phyloP scores from a whole-genome alignment of 495 filamentous ascomycete species.

The Aspergillus cristatus region DNA sequence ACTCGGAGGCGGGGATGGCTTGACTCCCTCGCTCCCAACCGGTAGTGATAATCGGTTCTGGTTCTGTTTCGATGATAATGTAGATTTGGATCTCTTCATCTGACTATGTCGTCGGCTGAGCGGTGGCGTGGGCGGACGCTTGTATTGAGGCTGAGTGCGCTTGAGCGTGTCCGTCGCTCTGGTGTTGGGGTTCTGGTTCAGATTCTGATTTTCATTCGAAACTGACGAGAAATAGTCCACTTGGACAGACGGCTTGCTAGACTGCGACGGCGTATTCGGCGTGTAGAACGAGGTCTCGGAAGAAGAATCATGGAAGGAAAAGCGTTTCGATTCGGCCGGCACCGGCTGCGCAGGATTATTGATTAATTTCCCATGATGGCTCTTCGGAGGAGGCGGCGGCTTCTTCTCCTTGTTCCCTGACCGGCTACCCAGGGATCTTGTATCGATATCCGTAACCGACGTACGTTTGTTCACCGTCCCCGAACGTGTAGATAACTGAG shows the following conservation, averaged over 20 bases:
- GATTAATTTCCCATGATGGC: slow-evolving; percentile 62
- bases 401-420: slow-evolving; percentile 25
- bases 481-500: slow-evolving; percentile 37
- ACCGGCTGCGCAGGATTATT: slow-evolving; percentile 24
- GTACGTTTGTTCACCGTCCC: slow-evolving; percentile 15
- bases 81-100: slow-evolving; percentile 33
- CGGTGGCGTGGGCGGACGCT: slow-evolving; percentile 42
- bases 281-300: slow-evolving; percentile 12
- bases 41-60: slow-evolving; percentile 22
- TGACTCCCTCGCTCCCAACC: slow-evolving; percentile 14
- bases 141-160: slow-evolving; percentile 31
- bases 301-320: slow-evolving; percentile 20
- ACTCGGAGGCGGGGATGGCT: slow-evolving; percentile 25
- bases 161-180: slow-evolving; percentile 18
- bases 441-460: slow-evolving; percentile 32
- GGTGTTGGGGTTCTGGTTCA: too few relatives aligned
- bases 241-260: slow-evolving; percentile 42
- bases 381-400: slow-evolving; percentile 51
- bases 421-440: slow-evolving; percentile 25
- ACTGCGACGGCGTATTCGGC: slow-evolving; percentile 25
- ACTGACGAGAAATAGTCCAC: slow-evolving; percentile 23
- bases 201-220: slow-evolving; percentile 2
- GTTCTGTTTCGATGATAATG: slow-evolving; percentile 25
- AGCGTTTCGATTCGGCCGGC: slow-evolving; percentile 20
- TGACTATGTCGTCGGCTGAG: slow-evolving; percentile 40